Conservation (phyloP, 192 early-diverging fungal species). For the Ramicandelaber brevisporus region DNA sequence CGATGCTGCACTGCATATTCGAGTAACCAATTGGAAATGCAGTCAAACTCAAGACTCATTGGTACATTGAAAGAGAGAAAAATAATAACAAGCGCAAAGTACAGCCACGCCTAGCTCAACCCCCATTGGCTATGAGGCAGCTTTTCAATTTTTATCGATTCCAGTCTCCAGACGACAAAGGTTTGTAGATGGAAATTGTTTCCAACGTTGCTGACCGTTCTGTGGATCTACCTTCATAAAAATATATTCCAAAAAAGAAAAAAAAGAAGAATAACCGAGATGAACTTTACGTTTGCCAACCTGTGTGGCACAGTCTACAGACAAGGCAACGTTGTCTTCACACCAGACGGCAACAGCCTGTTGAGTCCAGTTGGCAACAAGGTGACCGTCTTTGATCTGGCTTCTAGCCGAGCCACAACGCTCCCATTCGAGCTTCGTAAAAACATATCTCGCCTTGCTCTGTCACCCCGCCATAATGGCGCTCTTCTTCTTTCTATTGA, state of each 20-base stretch:
- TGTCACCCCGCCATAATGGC: conserved; percentile 75
- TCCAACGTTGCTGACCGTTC: too few species aligned
- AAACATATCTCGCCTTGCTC: conserved; percentile 66
- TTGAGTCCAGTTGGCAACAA: conserved; percentile 92
- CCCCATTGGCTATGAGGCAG: too few species aligned
- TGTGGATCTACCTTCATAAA: too few species aligned
- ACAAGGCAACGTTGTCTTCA: conserved; percentile 85
- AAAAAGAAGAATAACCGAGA: conserved; percentile 17
- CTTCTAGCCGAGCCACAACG: conserved; percentile 75
- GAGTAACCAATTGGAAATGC: too few species aligned
- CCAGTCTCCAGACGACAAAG: too few species aligned
- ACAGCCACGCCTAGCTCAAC: too few species aligned
- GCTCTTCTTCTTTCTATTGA: conserved; percentile 76
- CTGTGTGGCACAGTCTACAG: conserved; percentile 94
- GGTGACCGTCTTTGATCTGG: conserved; percentile 85
- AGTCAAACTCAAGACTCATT: too few species aligned
- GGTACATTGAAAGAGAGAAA: too few species aligned
- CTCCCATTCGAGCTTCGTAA: conserved; percentile 85
- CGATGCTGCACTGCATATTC: too few species aligned
- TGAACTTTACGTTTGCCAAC: conserved; percentile 68
- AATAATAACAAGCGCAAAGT: too few species aligned
- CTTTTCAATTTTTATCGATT: too few species aligned
- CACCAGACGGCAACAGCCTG: conserved; percentile 79
- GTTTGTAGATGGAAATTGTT: too few species aligned
- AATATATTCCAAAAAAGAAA: neutral